Base-by-base conservation (phyloP, 495 filamentous ascomycete genomes). In the Neurospora sp. region DNA sequence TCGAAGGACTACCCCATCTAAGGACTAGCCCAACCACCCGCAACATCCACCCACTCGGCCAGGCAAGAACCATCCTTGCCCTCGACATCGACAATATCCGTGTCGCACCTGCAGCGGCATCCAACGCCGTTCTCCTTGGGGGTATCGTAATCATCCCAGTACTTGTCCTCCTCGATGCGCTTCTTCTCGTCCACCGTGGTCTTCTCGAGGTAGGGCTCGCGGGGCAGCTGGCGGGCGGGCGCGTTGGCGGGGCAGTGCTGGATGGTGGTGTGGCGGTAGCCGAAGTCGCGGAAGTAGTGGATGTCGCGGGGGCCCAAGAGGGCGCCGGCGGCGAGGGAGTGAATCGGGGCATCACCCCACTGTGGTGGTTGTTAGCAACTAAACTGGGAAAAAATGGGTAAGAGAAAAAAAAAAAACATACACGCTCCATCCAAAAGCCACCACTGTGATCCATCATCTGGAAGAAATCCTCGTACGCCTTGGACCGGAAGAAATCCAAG, bases 241-340 rank as follows among this genome's bases (percentile, higher is more conserved):
- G 96, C 96, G 81, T 99, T 99, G 69, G 94, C 94, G 1, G 96
- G 96, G 80, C 96, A 99, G 83, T 99, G 96, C 82, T 98, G 96
- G 80, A 99, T 99, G 22, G 96, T 99, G 20, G 96, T 99, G 82
- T 99, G 96, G 74, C 96, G 90, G 82, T 99, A 99, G 70, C 96
- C 96, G 84, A 99, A 96, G 80, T 99, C 96, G 77, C 96, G 94
- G 92, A 99, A 99, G 83, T 99, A 99, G 81, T 99, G 96, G 76
- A 99, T 94, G 79, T 98, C 94, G 61, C 83, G 80, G 22, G 93
- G 92, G 5, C 88, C 85, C 69, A 99, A 87, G 59, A 99, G 89
- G 65, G 91, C 90, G 76, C 96, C 96, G 41, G 96, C 94, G 12
- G 96, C 96, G 40, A 99, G 91, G 38, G 96, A 99, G 86, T 99